Conservation (phyloP, 768 basidiomycete species). For the Terana coerulea region DNA sequence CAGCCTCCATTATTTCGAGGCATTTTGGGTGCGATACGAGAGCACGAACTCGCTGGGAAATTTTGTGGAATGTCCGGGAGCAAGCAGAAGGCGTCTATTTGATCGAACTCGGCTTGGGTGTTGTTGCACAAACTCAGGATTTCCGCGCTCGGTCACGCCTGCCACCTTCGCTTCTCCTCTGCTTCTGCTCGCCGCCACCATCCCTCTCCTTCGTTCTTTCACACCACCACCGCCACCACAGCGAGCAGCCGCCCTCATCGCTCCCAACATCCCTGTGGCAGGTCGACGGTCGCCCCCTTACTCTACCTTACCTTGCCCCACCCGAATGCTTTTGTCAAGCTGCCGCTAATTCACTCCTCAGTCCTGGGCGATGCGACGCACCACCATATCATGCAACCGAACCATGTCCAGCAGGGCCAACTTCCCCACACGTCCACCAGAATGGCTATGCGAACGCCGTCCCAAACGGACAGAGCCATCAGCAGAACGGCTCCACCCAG, state of each 20-base stretch:
- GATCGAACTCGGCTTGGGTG: slow-evolving; percentile 6
- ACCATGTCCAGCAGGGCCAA: slow-evolving; percentile 44
- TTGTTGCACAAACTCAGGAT: slow-evolving; percentile 17
- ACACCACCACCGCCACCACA: background rate
- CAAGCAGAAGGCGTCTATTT: slow-evolving; percentile 7
- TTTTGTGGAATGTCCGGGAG: slow-evolving; percentile 7
- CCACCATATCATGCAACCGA: slow-evolving; percentile 53
- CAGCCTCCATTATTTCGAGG: slow-evolving; percentile 1
- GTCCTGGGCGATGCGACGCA: slow-evolving; percentile 48
- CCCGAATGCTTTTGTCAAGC: slow-evolving; percentile 21
- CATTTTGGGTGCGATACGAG: background rate
- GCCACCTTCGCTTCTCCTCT: slow-evolving; percentile 8
- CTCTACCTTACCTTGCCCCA: slow-evolving; percentile 24
- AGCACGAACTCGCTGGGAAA: background rate
- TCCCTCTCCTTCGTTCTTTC: slow-evolving; percentile 6
- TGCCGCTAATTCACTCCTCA: slow-evolving; percentile 29
- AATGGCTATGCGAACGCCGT: slow-evolving; percentile 30
- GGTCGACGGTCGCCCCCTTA: slow-evolving; percentile 8
- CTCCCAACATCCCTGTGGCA: background rate
- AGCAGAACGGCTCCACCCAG: slow-evolving; percentile 16
- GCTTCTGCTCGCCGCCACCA: slow-evolving; percentile 6
- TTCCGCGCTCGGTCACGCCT: slow-evolving; percentile 16
- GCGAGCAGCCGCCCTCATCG: slow-evolving; percentile 5
- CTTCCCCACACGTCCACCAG: slow-evolving; percentile 31
- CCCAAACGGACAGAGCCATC: slow-evolving; percentile 27